A percentile compares a stretch with the other conserved stretches of the same genome.
phyloP scores from a whole-genome alignment of 345 rosid genomes.

The Salix suchowensis region DNA sequence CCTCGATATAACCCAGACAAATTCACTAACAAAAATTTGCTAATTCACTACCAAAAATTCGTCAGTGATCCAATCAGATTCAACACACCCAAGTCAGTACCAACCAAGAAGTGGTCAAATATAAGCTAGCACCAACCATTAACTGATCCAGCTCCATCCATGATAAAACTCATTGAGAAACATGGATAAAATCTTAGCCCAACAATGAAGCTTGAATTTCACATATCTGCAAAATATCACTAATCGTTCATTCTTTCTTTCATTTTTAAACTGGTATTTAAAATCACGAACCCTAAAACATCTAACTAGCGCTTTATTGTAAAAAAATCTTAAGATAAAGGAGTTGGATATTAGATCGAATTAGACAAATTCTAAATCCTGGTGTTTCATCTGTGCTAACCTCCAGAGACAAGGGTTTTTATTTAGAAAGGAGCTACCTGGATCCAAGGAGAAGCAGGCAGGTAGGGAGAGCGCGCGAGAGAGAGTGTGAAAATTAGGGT shows the following conservation, averaged over 20 bases:
- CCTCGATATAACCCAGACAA: neutral
- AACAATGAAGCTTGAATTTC: neutral
- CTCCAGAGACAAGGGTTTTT: conserved; percentile 10
- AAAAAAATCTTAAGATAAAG: neutral
- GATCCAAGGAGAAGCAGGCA: neutral
- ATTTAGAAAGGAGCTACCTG: conserved; percentile 4
- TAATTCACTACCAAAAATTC: too few relatives aligned
- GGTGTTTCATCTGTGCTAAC: conserved; percentile 3
- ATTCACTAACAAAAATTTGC: neutral
- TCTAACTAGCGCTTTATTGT: neutral
- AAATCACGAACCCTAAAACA: neutral
- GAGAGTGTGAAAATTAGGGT: neutral
- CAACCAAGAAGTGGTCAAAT: neutral
- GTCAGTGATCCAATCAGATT: neutral
- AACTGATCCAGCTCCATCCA: conserved; percentile 10
- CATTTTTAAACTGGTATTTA: neutral
- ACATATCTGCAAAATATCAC: neutral
- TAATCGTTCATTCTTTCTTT: neutral
- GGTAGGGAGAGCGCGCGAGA: neutral
- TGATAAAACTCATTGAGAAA: neutral
- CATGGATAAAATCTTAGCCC: neutral
- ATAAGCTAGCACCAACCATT: neutral
- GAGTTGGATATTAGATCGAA: neutral
- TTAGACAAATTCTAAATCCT: neutral
- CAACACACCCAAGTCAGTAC: neutral